Evolutionary conservation across 805 yeast species (phyloP), one percentile per base, ranked within the genome.

Genomic region (Cyberlindnera lachancei): DNA sequence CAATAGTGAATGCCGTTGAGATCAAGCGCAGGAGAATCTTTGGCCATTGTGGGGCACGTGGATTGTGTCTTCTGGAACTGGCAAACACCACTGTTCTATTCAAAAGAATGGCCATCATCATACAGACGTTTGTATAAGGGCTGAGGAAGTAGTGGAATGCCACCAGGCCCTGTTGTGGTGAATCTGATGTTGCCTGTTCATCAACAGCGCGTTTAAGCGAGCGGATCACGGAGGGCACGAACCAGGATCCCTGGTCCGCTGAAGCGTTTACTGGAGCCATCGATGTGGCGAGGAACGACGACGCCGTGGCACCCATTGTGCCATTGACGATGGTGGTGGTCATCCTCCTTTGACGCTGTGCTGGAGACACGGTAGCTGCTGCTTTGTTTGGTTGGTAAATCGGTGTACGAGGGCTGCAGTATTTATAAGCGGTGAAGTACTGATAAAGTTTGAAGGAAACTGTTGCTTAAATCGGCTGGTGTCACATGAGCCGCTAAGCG

Each of bases 11-110:
- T n/a, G 56, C 31, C 3, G 41, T 41, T 5, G 73, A 63, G 16
- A 61, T 37, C 7, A 57, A 31, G 29, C 75, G 59, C 23, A 74
- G 45, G 6, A 64, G 10, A 5, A 59, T 23, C 18, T 56, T 52
- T 4, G 59, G 56, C 8, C 35, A 46, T 17, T 23, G 25, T 3
- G 31, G 31, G 4, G 26, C 19, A 7, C n/a, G 15, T 11, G 30
- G 23, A 16, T 22, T 23, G 16, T 29, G 21, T 14, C 52, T 33
- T 33, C 77, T 48, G 6, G 74, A 56, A 0, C 77, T 60, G 3
- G 82, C 76, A 64, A 76, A 73, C 4, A 72, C 69, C 15, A 66
- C 60, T 4, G 79, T 68, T 41, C 84, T 56, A 51, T 78, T 77
- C 38, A 77, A 55, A 3, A 75, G 44, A 5, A 77, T 56, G 1